Evolutionary conservation across 2,329 filamentous ascomycete species (phyloP), one percentile per base, ranked within the genome.

Genomic region (Fusarium hostae): DNA sequence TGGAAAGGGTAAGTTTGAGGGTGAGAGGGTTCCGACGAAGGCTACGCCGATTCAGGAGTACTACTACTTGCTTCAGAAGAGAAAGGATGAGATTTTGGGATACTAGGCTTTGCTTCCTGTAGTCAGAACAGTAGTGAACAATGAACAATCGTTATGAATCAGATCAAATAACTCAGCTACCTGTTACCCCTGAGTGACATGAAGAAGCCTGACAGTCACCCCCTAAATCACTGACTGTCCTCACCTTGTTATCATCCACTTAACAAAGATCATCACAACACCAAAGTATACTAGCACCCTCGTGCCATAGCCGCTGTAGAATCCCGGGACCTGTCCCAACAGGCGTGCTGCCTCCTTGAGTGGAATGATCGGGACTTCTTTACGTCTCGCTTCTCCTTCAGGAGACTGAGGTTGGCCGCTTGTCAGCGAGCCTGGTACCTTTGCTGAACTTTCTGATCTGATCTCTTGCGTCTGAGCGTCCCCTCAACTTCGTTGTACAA

Each of bases 21-120:
- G 80, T 1, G 76, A 81, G 11, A 78, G 75, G 18, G 63, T 69
- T 40, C 74, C 78, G 10, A 74, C 74, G 1, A 75, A 70, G 32
- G 35, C 48, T 4, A 73, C 71, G 0, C 62, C 70, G 0, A 64
- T 82, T 62, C 79, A 81, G 32, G 66, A 80, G 65, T 82, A 82
- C 22, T 82, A 82, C 55, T 78, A 76, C 51, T 35, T 76, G 32
- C 66, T 82, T 3, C 75, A 81, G 74, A 79, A 81, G 69, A 74
- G 73, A n/a, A 80, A 80, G 72, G 77, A 77, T 7, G 70, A 75
- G 37, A 34, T 76, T 45, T 16, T 72, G 18, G 52, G 59, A 3
- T 47, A 52, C 9, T 70, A 57, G 55, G 35, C 26, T 34, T n/a
- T 4, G 10, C 1, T n/a, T n/a, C 1, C 9, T 15, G 1, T 28